phyloP scores from a whole-genome alignment of 2,329 filamentous ascomycete genomes.

The Allantophomopsis lycopodina region DNA sequence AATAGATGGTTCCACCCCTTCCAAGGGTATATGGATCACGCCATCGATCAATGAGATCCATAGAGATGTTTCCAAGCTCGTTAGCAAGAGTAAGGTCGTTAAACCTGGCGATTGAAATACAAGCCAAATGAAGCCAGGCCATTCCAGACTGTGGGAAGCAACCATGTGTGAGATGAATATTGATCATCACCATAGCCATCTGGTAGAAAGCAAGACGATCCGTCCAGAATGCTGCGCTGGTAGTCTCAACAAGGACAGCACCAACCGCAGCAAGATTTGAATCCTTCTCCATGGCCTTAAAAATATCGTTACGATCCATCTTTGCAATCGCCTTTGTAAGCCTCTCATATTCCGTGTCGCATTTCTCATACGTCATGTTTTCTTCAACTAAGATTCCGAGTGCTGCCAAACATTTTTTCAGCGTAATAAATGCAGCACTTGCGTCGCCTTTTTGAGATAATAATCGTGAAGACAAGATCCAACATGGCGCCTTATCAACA shows the following conservation, averaged over 20 bases:
- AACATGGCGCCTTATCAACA: conserved; percentile 72
- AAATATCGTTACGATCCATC: conserved; percentile 34
- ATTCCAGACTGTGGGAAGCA: conserved; percentile 56
- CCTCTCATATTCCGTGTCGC: conserved; percentile 59
- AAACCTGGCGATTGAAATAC: conserved; percentile 55
- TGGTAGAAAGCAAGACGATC: conserved; percentile 62
- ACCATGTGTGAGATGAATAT: conserved; percentile 48
- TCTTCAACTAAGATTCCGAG: conserved; percentile 55
- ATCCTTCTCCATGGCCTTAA: conserved; percentile 29
- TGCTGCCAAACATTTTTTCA: conserved; percentile 58
- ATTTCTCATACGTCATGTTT: conserved; percentile 58
- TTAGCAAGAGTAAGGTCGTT: conserved; percentile 55
- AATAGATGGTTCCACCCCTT: conserved; percentile 54
- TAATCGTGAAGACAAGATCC: conserved; percentile 70
- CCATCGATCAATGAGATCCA: conserved; percentile 49
- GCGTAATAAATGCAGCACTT: conserved; percentile 48
- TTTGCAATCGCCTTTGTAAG: conserved; percentile 44
- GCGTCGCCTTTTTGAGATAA: conserved; percentile 63
- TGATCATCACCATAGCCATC: conserved; percentile 50
- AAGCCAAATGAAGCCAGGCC: conserved; percentile 53
- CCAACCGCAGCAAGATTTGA: conserved; percentile 47
- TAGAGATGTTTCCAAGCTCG: conserved; percentile 47
- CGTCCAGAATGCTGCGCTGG: conserved; percentile 61
- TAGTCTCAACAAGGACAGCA: conserved; percentile 56
- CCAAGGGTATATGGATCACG: conserved; percentile 53